Evolutionary conservation across 2,329 filamentous ascomycete genomes (phyloP).

Genomic region (Alternaria brassicicola): DNA sequence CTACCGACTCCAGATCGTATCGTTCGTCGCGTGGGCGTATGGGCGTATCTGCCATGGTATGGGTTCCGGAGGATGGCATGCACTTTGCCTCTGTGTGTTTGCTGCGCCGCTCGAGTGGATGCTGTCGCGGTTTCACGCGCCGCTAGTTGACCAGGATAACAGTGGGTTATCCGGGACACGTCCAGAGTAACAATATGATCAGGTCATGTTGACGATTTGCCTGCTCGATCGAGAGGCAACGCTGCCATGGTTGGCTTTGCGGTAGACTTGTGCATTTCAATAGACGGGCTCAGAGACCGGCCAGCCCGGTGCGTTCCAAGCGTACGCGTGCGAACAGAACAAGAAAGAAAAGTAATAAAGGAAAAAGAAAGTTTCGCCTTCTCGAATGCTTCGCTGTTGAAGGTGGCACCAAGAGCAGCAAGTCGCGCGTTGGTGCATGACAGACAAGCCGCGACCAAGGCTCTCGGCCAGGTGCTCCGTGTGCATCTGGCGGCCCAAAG

Average conservation of each 20-base stretch:
- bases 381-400: conserved; percentile 6
- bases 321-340: not conserved
- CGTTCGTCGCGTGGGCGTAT: conserved; percentile 1
- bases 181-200: not conserved
- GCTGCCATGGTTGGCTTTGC: not conserved
- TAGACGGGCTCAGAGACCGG: not conserved
- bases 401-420: conserved; percentile 17
- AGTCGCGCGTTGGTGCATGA: conserved; percentile 24
- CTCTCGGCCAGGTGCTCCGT: conserved; percentile 30
- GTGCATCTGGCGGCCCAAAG: conserved; percentile 7
- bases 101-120: conserved; percentile 3
- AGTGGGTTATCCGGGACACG: not conserved
- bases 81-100: not conserved
- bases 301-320: not conserved
- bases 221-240: not conserved
- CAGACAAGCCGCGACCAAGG: conserved; percentile 21
- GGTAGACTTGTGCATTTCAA: not conserved
- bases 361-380: conserved; percentile 10
- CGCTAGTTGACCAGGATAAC: conserved; percentile 1
- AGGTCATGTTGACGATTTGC: not conserved
- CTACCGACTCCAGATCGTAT: not conserved
- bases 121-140: conserved; percentile 5
- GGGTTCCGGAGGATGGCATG: not conserved
- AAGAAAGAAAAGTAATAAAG: no score
- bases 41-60: not conserved